A percentile compares a stretch with the other conserved stretches of the same genome.
Evolutionary conservation across 495 filamentous ascomycete species (phyloP).

Genomic region (Xanthoparmelia taractica): DNA sequence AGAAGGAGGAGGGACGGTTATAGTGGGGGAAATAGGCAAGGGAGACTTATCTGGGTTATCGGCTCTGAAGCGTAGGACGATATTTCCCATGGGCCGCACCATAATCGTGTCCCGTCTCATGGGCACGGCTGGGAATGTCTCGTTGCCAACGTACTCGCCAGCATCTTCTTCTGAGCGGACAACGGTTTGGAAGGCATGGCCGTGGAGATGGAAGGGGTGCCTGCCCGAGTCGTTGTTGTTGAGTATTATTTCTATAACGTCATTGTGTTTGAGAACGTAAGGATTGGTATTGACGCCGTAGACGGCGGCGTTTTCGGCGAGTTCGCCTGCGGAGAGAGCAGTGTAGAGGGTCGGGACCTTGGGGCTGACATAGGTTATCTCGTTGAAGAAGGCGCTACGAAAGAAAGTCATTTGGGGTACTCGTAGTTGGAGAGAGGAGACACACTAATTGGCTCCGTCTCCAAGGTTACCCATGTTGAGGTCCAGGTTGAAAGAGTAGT

Average conservation of each 20-base stretch:
- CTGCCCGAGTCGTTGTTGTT: conserved; percentile 66
- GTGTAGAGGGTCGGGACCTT: conserved; percentile 72
- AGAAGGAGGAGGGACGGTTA: background rate
- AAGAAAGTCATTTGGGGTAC: background rate
- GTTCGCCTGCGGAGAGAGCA: conserved; percentile 50
- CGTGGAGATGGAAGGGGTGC: conserved; percentile 80
- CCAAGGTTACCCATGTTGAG: conserved; percentile 63
- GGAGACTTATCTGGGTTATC: conserved; percentile 58
- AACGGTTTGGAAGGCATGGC: conserved; percentile 67
- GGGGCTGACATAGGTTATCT: conserved; percentile 58
- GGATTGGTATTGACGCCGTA: conserved; percentile 63
- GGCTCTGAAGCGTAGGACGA: conserved; percentile 59
- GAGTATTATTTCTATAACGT: conserved; percentile 64
- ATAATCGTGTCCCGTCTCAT: conserved; percentile 55
- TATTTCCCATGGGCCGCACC: conserved; percentile 46
- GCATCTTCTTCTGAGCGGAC: conserved; percentile 45
- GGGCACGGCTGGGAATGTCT: conserved; percentile 38
- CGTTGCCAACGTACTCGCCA: conserved; percentile 38
- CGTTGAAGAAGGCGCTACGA: conserved; percentile 65
- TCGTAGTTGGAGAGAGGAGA: background rate
- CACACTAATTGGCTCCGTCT: conserved; percentile 69
- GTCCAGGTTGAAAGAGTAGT: conserved; percentile 54
- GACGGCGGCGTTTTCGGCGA: conserved; percentile 53
- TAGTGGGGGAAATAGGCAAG: background rate
- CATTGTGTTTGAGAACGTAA: conserved; percentile 53